Evolutionary conservation across 164 flowering plant species (phyloP).

Genomic region (Vitis labrusca): DNA sequence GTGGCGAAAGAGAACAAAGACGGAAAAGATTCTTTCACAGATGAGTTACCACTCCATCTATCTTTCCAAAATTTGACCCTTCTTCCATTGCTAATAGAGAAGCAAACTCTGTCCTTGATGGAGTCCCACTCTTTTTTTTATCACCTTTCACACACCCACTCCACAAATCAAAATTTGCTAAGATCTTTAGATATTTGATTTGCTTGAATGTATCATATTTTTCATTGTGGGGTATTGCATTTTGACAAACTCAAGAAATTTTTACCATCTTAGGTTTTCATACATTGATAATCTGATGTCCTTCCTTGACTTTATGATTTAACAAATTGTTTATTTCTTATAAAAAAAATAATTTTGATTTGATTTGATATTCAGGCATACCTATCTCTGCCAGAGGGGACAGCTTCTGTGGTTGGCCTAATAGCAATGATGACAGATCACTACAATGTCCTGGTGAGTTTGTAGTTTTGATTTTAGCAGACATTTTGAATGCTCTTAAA

Average conservation of each 20-base stretch:
- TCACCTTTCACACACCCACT: no score
- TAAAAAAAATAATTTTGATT: slow-evolving; percentile 2
- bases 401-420: slow-evolving; percentile 88
- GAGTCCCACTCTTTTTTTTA: no score
- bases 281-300: no score
- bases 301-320: slow-evolving; percentile 1
- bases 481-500: not conserved
- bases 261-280: not conserved
- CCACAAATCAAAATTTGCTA: no score
- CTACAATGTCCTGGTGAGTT: slow-evolving; percentile 75
- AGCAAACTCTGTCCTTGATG: no score
- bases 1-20: no score
- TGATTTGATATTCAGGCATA: slow-evolving; percentile 63
- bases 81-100: no score
- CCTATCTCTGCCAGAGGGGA: slow-evolving; percentile 93
- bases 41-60: no score
- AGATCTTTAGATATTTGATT: no score
- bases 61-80: no score
- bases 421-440: slow-evolving; percentile 99
- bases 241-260: not conserved
- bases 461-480: slow-evolving; percentile 3
- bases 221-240: not conserved
- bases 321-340: no score
- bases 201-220: not conserved
- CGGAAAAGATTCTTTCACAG: no score